Percentiles rank a stretch among this genome's conserved stretches.
Evolutionary conservation across 108 stramenopile genomes (phyloP).

Genomic region (Epipyxis sp.): DNA sequence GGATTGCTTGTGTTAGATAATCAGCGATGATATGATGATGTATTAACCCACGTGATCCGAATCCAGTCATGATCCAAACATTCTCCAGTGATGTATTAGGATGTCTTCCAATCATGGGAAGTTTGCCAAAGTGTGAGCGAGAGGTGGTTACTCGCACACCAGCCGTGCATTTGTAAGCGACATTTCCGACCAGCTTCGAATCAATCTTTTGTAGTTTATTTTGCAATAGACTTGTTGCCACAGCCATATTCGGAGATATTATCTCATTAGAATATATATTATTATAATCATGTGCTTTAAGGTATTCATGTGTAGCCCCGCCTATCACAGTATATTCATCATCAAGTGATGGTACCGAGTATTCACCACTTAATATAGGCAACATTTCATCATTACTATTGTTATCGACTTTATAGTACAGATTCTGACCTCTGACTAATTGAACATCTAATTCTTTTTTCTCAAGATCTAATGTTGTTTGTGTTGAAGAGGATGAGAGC

Average conservation of each 20-base stretch:
- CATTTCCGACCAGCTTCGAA: too few species aligned
- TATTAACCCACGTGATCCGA: conserved; percentile 3
- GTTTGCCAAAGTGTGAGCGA: neutral
- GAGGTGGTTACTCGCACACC: conserved; percentile 5
- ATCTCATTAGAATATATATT: too few species aligned
- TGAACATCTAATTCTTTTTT: neutral
- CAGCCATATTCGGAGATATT: too few species aligned
- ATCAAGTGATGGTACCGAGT: too few species aligned
- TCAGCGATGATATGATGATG: conserved; percentile 17
- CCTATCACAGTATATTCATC: too few species aligned
- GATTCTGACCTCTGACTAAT: neutral
- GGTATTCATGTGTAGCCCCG: too few species aligned
- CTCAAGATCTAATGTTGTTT: too few species aligned
- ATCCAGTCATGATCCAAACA: conserved; percentile 8
- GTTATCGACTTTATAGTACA: neutral
- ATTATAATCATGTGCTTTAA: too few species aligned
- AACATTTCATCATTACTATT: neutral
- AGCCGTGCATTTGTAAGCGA: too few species aligned
- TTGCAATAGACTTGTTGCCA: too few species aligned
- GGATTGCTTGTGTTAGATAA: conserved; percentile 27
- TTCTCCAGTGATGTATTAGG: conserved; percentile 4
- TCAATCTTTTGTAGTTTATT: too few species aligned
- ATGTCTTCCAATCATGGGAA: conserved; percentile 23
- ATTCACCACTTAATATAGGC: neutral
- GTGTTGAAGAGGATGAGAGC: too few species aligned